Conservation (phyloP, 1,284 basidiomycete species). For the Papiliotrema fonsecae region DNA sequence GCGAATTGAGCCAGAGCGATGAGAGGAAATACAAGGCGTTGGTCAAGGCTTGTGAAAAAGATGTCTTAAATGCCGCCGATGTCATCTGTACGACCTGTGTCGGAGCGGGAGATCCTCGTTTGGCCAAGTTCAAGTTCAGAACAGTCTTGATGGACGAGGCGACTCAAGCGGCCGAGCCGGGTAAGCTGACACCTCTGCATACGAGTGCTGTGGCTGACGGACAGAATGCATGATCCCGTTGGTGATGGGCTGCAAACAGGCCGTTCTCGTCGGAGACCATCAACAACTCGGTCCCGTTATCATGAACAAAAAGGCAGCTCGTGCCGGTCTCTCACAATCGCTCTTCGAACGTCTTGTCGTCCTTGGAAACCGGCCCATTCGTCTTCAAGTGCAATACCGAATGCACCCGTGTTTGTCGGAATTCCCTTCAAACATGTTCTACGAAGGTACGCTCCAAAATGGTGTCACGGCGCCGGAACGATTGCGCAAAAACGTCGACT, state of each 20-base stretch:
- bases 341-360: constrained; percentile 96
- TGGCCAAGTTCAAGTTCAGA: constrained; percentile 95
- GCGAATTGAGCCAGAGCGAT: constrained; percentile 91
- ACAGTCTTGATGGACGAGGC: constrained; percentile 99
- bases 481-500: constrained; percentile 93
- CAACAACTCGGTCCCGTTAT: constrained; percentile 98
- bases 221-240: constrained; percentile 98
- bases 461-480: constrained; percentile 98
- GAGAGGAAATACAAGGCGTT: constrained; percentile 97
- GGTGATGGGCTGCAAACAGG: constrained; percentile 96
- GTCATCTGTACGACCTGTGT: constrained; percentile 99
- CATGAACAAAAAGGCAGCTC: constrained; percentile 99
- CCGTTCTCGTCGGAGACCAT: constrained; percentile 96
- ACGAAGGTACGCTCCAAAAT: constrained; percentile 97
- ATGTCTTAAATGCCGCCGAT: constrained; percentile 90
- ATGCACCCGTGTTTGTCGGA: constrained; percentile 99
- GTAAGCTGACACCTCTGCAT: constrained; percentile 52
- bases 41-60: constrained; percentile 91
- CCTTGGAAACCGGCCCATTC: constrained; percentile 92
- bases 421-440: constrained; percentile 99
- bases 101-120: constrained; percentile 89
- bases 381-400: constrained; percentile 98
- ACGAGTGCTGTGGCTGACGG: constrained; percentile 7
- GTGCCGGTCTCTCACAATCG: constrained; percentile 93
- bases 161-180: constrained; percentile 95